Conservation (phyloP, 192 early-diverging fungal genomes). For the Phycomyces blakesleeanus region DNA sequence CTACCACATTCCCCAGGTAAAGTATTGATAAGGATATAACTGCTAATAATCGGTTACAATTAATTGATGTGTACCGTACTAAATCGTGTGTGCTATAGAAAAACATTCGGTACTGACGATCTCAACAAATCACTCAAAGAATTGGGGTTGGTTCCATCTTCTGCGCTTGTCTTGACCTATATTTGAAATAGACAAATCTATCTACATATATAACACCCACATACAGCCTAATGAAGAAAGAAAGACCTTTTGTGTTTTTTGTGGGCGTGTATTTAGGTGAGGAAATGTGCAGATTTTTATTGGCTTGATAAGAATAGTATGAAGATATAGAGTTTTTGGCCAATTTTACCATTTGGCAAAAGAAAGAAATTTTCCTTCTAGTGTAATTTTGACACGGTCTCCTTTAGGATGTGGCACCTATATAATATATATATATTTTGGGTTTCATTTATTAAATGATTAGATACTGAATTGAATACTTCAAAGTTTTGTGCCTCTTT, state of each 20-base stretch:
- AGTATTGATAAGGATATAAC: no score
- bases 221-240: no score
- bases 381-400: slow-evolving; percentile 36
- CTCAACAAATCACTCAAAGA: slow-evolving; percentile 65
- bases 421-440: not conserved
- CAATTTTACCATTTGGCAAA: slow-evolving; percentile 38
- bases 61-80: not conserved
- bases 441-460: no score
- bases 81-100: slow-evolving; percentile 29
- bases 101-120: slow-evolving; percentile 58
- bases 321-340: no score
- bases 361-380: slow-evolving; percentile 45
- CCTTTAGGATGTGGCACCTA: slow-evolving; percentile 30
- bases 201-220: no score
- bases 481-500: no score
- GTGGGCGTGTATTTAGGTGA: no score
- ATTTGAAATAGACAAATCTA: no score
- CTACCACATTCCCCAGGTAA: slow-evolving; percentile 67
- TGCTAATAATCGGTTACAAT: not conserved
- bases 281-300: no score
- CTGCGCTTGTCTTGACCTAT: not conserved
- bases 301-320: not conserved
- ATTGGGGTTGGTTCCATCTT: slow-evolving; percentile 30
- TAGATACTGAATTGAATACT: no score
- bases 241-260: no score